Base-by-base conservation (phyloP, 2,329 filamentous ascomycete species). In the Botrytis tulipae region DNA sequence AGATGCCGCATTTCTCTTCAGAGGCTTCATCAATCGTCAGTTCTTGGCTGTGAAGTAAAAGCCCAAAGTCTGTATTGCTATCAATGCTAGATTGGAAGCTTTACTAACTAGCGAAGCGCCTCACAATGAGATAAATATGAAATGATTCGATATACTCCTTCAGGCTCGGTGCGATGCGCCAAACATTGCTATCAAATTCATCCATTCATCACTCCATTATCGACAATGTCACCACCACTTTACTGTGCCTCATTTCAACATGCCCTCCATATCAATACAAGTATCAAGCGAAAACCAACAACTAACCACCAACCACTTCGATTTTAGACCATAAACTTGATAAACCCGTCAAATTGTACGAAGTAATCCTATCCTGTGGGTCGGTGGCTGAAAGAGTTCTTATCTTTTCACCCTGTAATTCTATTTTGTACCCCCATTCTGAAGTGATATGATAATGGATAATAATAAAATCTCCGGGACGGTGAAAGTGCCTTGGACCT, bases 331-430 rank as follows among this genome's bases (percentile, higher is more conserved):
- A n/a, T 67, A 8, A 51, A 51, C 44, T 40, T 16, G 63, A 66
- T n/a, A 4, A 63, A 29, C n/a, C 32, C 42, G 7, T 44, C 8
- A n/a, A 61, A 35, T 51, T 67, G 8, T 40, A n/a, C n/a, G n/a
- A n/a, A n/a, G n/a, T n/a, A 51, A 69, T 20, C 35, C 35, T 46
- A 46, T 62, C 42, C 57, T 63, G 69, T 48, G 59, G 69, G 69
- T 51, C 59, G 16, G 69, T 51, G 69, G 69, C 69, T 71, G 59
- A 71, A 65, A 46, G 37, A 62, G 29, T 71, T 70, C 69, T 71
- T 71, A 71, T 71, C 69, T 71, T 51, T 71, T 51, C 29, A 42
- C 69, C 69, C 69, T 29, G 42, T 40, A 37, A 71, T 62, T 71
- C 59, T 22, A 37, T 61, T 37, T 20, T 29, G 40, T 35, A 67